A percentile compares a stretch with the other conserved stretches of the same genome.
These are phyloP conservation scores for Brassica incana DNA, from an alignment of 345 rosid species.

Conservation along the genomic window DNA sequence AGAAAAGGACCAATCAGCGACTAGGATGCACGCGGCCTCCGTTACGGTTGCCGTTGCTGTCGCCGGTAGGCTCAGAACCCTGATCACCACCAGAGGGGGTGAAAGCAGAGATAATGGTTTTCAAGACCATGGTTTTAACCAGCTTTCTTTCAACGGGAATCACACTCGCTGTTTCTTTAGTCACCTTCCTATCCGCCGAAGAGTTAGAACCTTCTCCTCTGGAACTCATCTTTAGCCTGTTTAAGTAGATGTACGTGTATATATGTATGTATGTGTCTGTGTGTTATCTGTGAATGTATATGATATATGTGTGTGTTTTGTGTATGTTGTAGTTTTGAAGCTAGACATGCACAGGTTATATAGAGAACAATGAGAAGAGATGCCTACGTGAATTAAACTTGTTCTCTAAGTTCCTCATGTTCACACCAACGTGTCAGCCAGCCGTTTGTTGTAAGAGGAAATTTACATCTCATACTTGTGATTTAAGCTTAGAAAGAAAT, in stretches of 20 bases:
- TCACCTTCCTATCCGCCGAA: neutral
- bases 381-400: neutral
- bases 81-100: neutral
- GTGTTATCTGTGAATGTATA: neutral
- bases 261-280: neutral
- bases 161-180: constrained; percentile 33
- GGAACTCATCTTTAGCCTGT: constrained; percentile 25
- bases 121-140: constrained; percentile 26
- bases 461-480: neutral
- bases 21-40: constrained; percentile 21
- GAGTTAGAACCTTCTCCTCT: constrained; percentile 16
- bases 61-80: constrained; percentile 1
- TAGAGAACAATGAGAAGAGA: neutral
- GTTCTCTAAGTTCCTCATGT: neutral
- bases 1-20: constrained; percentile 8
- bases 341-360: neutral
- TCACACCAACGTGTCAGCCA: neutral
- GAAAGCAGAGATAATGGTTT: constrained; percentile 26
- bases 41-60: neutral
- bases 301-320: neutral
- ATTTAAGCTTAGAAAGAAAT: neutral
- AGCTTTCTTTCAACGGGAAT: constrained; percentile 29
- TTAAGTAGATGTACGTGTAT: neutral
- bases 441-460: neutral
- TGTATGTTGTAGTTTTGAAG: neutral